These are phyloP conservation scores for Monosporascus sp. DNA, from an alignment of 2,329 filamentous ascomycete species.

Conservation along the genomic window DNA sequence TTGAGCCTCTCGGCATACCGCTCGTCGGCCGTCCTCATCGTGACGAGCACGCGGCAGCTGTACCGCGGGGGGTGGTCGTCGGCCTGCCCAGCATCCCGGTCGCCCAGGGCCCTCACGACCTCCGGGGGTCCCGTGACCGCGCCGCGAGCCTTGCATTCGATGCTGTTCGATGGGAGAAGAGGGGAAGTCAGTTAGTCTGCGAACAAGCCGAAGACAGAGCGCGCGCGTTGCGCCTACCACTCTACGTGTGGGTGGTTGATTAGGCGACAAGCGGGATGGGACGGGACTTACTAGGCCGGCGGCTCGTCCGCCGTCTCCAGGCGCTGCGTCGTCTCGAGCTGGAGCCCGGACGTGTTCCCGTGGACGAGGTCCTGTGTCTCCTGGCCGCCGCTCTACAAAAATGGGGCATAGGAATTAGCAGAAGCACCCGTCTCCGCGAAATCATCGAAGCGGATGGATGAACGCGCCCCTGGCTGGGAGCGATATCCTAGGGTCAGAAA, in stretches of 20 bases:
- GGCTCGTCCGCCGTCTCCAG: slow-evolving; percentile 21
- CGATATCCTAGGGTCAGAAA: background rate
- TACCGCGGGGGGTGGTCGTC: slow-evolving; percentile 16
- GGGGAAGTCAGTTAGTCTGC: no score
- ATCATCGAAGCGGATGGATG: background rate
- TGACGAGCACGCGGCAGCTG: slow-evolving; percentile 21
- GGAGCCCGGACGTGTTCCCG: slow-evolving; percentile 17
- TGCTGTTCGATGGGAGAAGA: slow-evolving; percentile 10
- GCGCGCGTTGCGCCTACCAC: no score
- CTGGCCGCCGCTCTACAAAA: slow-evolving; percentile 21
- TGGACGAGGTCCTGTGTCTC: slow-evolving; percentile 18
- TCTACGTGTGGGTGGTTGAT: no score
- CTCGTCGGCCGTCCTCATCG: slow-evolving; percentile 25
- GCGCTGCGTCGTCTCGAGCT: slow-evolving; percentile 21
- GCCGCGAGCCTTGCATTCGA: slow-evolving; percentile 24
- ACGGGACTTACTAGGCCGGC: slow-evolving; percentile 21
- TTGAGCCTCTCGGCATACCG: slow-evolving; percentile 25
- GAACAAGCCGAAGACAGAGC: no score
- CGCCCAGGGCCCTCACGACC: slow-evolving; percentile 17
- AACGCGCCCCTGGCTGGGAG: background rate
- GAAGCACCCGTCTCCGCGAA: no score
- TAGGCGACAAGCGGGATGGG: background rate
- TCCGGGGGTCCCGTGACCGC: slow-evolving; percentile 18
- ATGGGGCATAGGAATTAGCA: background rate
- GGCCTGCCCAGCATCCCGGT: slow-evolving; percentile 8